Percentiles rank a stretch among this genome's conserved stretches.
Conservation (phyloP, 2,329 filamentous ascomycete species). For the Aureobasidium leucospermi region DNA sequence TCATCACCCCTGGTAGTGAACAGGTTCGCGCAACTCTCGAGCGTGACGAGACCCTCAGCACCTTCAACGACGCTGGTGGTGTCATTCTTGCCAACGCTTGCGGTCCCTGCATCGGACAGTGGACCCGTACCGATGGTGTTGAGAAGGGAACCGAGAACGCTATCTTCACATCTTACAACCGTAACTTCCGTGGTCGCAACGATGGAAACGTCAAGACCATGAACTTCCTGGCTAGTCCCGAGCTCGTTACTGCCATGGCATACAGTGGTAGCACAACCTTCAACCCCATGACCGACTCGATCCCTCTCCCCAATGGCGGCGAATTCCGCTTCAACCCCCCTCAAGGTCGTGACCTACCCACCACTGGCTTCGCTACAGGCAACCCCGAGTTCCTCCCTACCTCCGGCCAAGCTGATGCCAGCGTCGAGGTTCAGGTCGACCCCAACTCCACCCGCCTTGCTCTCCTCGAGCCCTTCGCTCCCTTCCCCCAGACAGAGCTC, state of each 20-base stretch:
- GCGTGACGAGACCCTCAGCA: constrained; percentile 76
- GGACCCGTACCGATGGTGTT: constrained; percentile 83
- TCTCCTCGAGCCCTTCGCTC: constrained; percentile 78
- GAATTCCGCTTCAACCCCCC: constrained; percentile 77
- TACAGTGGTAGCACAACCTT: constrained; percentile 87
- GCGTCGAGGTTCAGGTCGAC: constrained; percentile 66
- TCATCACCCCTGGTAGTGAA: constrained; percentile 93
- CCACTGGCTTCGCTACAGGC: constrained; percentile 73
- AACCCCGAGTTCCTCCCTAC: constrained; percentile 67
- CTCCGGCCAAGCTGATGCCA: constrained; percentile 63
- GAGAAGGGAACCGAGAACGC: constrained; percentile 82
- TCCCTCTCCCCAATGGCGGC: constrained; percentile 70
- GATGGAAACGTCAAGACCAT: constrained; percentile 95
- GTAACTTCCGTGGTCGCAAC: constrained; percentile 95
- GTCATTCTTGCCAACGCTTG: constrained; percentile 91
- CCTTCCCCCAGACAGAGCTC: constrained; percentile 73
- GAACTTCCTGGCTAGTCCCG: constrained; percentile 97
- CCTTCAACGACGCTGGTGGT: constrained; percentile 80
- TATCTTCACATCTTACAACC: constrained; percentile 95
- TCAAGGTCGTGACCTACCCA: constrained; percentile 51
- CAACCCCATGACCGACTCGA: constrained; percentile 84
- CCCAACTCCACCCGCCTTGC: constrained; percentile 87
- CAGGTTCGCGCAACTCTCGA: constrained; percentile 93
- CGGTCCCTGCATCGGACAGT: constrained; percentile 82
- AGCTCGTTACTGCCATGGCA: constrained; percentile 92